phyloP scores from a whole-genome alignment of 208 protist species.

The Histomonas meleagridis region DNA sequence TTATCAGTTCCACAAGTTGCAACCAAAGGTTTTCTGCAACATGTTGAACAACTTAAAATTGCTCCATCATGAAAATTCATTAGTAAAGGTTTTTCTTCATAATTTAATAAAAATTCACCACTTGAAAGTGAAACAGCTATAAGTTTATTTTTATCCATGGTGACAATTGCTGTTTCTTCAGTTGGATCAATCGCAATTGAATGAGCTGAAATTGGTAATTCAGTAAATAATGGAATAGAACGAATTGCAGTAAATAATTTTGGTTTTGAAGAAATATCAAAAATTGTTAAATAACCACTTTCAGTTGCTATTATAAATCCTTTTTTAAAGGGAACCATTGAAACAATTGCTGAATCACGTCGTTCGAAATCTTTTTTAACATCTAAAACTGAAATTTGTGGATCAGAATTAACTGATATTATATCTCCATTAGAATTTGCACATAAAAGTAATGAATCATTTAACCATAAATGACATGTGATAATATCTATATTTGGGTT shows the following conservation, averaged over 20 bases:
- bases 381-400: conserved; percentile 16
- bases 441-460: neutral
- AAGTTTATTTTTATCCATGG: neutral
- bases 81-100: conserved; percentile 12
- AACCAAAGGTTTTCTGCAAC: conserved; percentile 70
- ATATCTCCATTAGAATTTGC: conserved; percentile 18
- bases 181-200: conserved; percentile 27
- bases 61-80: conserved; percentile 33
- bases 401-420: neutral
- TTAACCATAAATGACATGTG: conserved; percentile 20
- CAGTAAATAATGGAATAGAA: neutral
- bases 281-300: neutral
- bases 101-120: neutral
- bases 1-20: conserved; percentile 72
- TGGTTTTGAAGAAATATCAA: neutral
- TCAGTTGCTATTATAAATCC: conserved; percentile 1
- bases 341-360: neutral
- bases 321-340: conserved; percentile 4
- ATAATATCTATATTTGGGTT: conserved; percentile 28
- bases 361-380: neutral
- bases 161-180: neutral
- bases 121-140: neutral
- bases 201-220: conserved; percentile 20
- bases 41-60: neutral
- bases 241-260: neutral